A percentile compares a stretch with the other conserved stretches of the same genome.
These are phyloP conservation scores for Pythium pyrilobum DNA, from an alignment of 352 stramenopile species.

Conservation along the genomic window DNA sequence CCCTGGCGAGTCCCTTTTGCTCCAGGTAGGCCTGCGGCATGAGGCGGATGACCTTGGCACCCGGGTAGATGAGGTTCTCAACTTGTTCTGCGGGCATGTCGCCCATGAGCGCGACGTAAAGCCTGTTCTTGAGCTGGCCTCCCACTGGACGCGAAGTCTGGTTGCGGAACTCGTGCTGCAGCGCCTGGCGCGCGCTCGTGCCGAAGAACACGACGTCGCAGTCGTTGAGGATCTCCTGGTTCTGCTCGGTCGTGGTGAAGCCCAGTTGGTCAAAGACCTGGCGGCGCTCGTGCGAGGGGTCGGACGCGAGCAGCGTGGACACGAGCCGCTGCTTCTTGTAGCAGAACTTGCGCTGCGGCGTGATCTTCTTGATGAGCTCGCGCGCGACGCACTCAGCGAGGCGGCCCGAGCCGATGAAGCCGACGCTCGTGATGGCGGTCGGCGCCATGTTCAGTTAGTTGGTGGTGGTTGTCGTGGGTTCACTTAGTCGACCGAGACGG, in stretches of 20 bases:
- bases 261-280: slow-evolving; percentile 53
- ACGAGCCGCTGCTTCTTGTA: slow-evolving; percentile 74
- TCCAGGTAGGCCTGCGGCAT: slow-evolving; percentile 63
- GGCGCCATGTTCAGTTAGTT: slow-evolving; percentile 3
- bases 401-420: slow-evolving; percentile 66
- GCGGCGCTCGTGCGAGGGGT: slow-evolving; percentile 50
- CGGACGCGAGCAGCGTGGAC: slow-evolving; percentile 56
- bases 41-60: slow-evolving; percentile 70
- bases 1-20: slow-evolving; percentile 43
- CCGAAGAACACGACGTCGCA: slow-evolving; percentile 71
- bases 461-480: background rate
- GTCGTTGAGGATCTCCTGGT: slow-evolving; percentile 53
- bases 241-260: slow-evolving; percentile 57
- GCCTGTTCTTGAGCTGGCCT: slow-evolving; percentile 29
- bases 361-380: slow-evolving; percentile 53
- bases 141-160: background rate
- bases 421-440: slow-evolving; percentile 45
- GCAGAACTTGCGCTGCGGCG: slow-evolving; percentile 55
- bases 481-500: background rate
- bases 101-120: slow-evolving; percentile 73
- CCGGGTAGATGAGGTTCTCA: slow-evolving; percentile 47
- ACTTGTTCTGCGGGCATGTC: slow-evolving; percentile 49
- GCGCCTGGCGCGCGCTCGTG: slow-evolving; percentile 43
- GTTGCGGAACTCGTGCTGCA: slow-evolving; percentile 20
- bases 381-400: slow-evolving; percentile 60